Base-by-base conservation (phyloP, 2,329 filamentous ascomycete species). In the Ambrosiella cleistominuta region DNA sequence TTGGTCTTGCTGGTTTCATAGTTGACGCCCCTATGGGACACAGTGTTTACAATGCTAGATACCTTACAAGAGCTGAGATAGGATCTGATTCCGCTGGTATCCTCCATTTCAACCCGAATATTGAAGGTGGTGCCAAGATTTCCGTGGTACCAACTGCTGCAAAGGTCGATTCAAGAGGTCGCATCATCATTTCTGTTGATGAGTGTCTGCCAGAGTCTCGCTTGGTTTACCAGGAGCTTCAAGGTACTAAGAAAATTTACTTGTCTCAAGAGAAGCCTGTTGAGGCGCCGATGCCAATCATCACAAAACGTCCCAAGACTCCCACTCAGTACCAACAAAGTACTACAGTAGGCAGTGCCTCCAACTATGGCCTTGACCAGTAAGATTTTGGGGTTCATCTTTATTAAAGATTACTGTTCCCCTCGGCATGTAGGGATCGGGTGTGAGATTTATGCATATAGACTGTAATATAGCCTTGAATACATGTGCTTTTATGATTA, bases 1-100 rank as follows among this genome's bases (percentile, higher is more conserved):
- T 81, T 44, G 78, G 78, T 64, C 68, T 81, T 40, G 78, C 73
- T 59, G 79, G 79, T 59, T 77, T 82, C 63, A 67, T 81, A 37
- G 69, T 70, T 36, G 68, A 73, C 39, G 67, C 69, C 0, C 71
- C 74, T 6, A 55, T 63, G 11, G 71, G 70, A 40, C 70, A 76
- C 61, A 71, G 70, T n/a, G 63, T 68, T 19, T 75, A 72, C 65
- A 74, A 73, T 64, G 44, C 53, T 11, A 40, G 17, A 19, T 7
- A 12, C 19, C 15, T 9, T 19, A 13, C 12, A 11, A 19, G 47
- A n/a, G 47, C 17, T 49, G 60, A 62, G 42, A 38, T 60, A 27
- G 27, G 61, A 38, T 61, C 68, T 56, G 27, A 47, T 6, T 45
- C 56, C 11, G 45, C 60, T 40, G 60, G 60, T 9, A 57, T 63